Percentiles rank a stretch among this genome's conserved stretches.
phyloP scores from a whole-genome alignment of 148 eudicot species.

The Agrostemma githago region DNA sequence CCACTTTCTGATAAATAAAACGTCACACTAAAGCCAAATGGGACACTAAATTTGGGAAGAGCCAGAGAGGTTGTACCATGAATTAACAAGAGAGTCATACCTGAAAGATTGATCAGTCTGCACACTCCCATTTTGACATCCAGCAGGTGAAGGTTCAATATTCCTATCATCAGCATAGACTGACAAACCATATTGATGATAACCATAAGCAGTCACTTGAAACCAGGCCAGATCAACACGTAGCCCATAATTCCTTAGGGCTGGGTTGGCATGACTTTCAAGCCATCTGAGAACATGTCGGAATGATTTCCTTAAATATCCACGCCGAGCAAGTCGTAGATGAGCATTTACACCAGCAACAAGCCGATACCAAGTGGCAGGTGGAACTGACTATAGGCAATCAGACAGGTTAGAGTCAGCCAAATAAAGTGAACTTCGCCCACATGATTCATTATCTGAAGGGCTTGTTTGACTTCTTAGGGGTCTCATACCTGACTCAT shows the following conservation, averaged over 20 bases:
- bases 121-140: conserved; percentile 37
- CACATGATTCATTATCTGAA: not conserved
- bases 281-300: conserved; percentile 73
- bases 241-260: conserved; percentile 51
- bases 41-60: not conserved
- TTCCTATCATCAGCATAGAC: conserved; percentile 50
- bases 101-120: conserved; percentile 39
- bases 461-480: not conserved
- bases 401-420: conserved; percentile 9
- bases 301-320: conserved; percentile 65
- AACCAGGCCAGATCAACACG: conserved; percentile 81
- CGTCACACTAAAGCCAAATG: not conserved
- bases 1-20: not conserved
- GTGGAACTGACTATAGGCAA: conserved; percentile 63
- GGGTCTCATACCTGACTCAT: conserved; percentile 84
- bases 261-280: conserved; percentile 87
- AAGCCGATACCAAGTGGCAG: conserved; percentile 96
- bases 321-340: conserved; percentile 76
- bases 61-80: not conserved
- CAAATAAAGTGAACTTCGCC: not conserved
- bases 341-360: conserved; percentile 98
- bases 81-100: conserved; percentile 30
- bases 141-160: conserved; percentile 36
- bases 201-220: conserved; percentile 71
- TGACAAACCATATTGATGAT: conserved; percentile 78